Base-by-base conservation (phyloP, 257 asterid genomes). In the Oldenlandia corymbosa region DNA sequence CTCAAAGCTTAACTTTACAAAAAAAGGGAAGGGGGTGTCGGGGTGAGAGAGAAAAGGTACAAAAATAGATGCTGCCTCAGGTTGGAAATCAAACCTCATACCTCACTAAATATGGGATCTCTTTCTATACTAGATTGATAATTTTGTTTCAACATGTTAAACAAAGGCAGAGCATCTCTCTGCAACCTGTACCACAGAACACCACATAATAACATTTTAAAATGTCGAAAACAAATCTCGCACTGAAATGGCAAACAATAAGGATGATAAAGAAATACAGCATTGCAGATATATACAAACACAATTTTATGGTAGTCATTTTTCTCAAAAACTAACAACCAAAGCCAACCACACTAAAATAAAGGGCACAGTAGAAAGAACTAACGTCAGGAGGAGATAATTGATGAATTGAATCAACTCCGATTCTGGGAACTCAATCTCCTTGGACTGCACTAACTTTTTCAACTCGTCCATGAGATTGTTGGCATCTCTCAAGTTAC, bases 401-500 rank as follows among this genome's bases (percentile, higher is more conserved):
- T 58, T 70, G 76, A 79, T 72, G 75, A 93, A 68, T 85, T 90
- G 83, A 77, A 90, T 85, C 57, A 90, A 64, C 68, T 93, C 97
- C 46, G 96, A 82, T 60, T 53, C 79, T 70, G 99, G 95, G 60
- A 87, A 81, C 49, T 78, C 89, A 51, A 83, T 50, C 72, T 83
- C 83, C 73, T 71, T 76, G 23, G 56, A 60, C 64, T 81, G 80
- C 75, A 83, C 85, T 80, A 87, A 87, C 80, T 78, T 87, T 74
- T 76, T 82, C 72, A 87, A 68, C 62, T 90, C 96, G 72, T 87
- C 96, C 87, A 85, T 73, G 41, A 87, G 86, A 71, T 64, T 70
- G 72, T 90, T 90, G 57, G 99, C 99, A 81, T 93, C 99, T 85
- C 96, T 81, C 69, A 93, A 74, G 82, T 87, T 93, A 62, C 99